These are phyloP conservation scores for Tolypocladium pustulatum DNA, from an alignment of 2,329 filamentous ascomycete species.

Conservation along the genomic window DNA sequence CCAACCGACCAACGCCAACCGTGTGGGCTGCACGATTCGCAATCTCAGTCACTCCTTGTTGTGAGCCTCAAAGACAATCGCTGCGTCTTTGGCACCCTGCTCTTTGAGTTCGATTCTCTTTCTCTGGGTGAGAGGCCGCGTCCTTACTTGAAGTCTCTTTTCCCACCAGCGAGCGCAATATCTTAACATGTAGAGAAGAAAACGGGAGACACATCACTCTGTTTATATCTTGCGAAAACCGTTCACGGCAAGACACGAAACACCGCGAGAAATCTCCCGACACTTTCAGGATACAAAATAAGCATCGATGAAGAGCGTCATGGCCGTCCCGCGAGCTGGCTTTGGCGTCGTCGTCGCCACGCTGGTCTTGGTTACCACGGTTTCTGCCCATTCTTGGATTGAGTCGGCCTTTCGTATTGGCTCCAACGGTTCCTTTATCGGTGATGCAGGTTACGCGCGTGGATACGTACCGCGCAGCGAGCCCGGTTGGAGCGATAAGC, in stretches of 20 bases:
- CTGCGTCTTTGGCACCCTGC: not conserved
- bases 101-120: not conserved
- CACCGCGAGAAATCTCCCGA: not conserved
- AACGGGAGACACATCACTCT: not conserved
- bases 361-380: constrained; percentile 19
- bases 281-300: constrained; percentile 5
- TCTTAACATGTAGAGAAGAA: not conserved
- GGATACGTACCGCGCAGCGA: constrained; percentile 50
- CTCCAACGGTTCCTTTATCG: constrained; percentile 62
- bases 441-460: constrained; percentile 63
- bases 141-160: not conserved
- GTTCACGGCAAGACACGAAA: not conserved
- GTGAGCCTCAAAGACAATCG: not conserved
- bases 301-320: constrained; percentile 3
- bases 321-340: constrained; percentile 11
- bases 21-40: not conserved
- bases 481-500: constrained; percentile 44
- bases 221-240: not conserved
- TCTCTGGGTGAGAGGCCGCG: not conserved
- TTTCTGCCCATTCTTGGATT: constrained; percentile 66
- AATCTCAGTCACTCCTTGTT: not conserved
- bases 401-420: constrained; percentile 65
- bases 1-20: not conserved
- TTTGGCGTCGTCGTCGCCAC: constrained; percentile 8
- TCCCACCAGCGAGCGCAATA: not conserved